Evolutionary conservation across 805 yeast species (phyloP).

Genomic region (Yarrowia sp.): DNA sequence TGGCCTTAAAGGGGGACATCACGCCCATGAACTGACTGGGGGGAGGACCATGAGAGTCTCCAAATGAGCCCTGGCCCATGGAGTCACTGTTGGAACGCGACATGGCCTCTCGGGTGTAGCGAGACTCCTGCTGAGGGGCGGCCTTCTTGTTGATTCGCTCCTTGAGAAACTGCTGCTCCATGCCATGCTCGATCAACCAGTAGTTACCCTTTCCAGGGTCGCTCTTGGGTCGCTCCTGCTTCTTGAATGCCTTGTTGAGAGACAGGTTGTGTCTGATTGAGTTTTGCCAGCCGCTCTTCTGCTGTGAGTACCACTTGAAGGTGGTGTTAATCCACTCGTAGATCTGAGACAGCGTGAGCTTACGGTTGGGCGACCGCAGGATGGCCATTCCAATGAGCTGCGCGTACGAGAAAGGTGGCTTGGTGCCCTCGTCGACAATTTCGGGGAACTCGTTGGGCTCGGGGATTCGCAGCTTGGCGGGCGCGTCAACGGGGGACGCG

Average conservation of each 20-base stretch:
- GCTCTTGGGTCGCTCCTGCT: conserved; percentile 77
- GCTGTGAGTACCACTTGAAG: conserved; percentile 74
- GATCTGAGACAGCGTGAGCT: conserved; percentile 76
- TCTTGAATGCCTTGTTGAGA: conserved; percentile 86
- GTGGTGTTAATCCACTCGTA: conserved; percentile 89
- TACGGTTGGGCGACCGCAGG: conserved; percentile 67
- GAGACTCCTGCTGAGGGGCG: conserved; percentile 6
- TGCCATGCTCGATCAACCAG: conserved; percentile 86
- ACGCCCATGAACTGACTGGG: conserved; percentile 24
- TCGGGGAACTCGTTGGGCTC: conserved; percentile 40
- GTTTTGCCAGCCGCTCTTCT: conserved; percentile 96
- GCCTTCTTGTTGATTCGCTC: conserved; percentile 24
- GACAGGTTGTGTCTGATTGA: conserved; percentile 93
- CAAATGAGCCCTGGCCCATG: neutral
- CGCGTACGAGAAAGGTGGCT: conserved; percentile 95
- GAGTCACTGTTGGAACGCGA: neutral
- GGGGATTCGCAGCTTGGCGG: conserved; percentile 18
- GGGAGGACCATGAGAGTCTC: neutral
- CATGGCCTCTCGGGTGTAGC: conserved; percentile 5
- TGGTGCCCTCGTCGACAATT: conserved; percentile 53
- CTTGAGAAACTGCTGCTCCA: conserved; percentile 71
- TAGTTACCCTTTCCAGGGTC: conserved; percentile 68
- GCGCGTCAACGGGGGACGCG: neutral
- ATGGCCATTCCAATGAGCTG: conserved; percentile 91
- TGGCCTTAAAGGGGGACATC: conserved; percentile 16